Evolutionary conservation across 1,284 basidiomycete genomes (phyloP).

Genomic region (Ganoderma meredithae): DNA sequence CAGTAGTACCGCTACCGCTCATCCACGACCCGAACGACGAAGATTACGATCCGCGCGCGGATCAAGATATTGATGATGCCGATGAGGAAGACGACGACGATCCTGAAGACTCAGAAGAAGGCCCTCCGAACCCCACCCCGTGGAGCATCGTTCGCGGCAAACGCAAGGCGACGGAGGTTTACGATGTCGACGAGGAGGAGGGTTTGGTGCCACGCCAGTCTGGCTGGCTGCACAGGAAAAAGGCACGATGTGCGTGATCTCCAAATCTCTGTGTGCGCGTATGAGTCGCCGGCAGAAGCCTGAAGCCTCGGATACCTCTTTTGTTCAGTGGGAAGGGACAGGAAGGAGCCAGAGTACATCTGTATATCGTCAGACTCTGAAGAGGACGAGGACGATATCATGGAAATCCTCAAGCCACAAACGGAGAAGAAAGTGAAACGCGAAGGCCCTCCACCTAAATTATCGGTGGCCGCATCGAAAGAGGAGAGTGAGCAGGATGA

Average conservation of each 20-base stretch:
- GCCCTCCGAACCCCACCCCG: neutral
- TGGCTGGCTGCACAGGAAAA: neutral
- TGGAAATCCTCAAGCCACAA: neutral
- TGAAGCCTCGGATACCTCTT: neutral
- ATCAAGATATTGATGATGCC: neutral
- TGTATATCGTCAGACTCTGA: conserved; percentile 9
- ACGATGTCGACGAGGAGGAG: neutral
- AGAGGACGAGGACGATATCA: conserved; percentile 1
- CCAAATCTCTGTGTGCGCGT: too few relatives aligned
- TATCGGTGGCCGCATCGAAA: neutral
- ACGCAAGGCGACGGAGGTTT: neutral
- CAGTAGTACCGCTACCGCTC: neutral
- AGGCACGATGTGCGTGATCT: conserved; percentile 4
- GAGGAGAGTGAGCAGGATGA: neutral
- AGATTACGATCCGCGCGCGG: neutral
- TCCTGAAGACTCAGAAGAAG: neutral
- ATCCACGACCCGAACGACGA: neutral
- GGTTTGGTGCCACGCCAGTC: neutral
- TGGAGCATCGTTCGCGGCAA: neutral
- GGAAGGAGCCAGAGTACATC: neutral
- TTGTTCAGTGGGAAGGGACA: neutral
- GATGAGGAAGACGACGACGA: neutral
- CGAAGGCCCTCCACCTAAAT: neutral
- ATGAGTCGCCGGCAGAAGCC: neutral
- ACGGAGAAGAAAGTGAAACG: neutral